Base-by-base conservation (phyloP, 1,284 basidiomycete species). In the Abortiporus biennis region DNA sequence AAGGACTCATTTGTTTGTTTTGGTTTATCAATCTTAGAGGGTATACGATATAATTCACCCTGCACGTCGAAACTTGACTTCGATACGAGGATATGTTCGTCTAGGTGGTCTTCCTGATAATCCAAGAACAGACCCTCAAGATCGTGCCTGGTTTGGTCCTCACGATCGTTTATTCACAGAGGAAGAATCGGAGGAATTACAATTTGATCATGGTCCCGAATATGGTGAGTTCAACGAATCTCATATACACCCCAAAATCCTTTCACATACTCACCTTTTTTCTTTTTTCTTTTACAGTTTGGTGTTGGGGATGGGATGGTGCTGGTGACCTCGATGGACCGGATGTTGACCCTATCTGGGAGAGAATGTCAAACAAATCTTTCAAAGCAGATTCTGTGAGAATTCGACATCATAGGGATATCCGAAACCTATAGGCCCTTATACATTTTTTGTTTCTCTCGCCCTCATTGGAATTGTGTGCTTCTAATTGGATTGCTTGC, bases 301-400 rank as follows among this genome's bases (percentile, higher is more conserved):
- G 92, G 92, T 96, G 92, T 61, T 96, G 93, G 93, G 93, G 93
- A 17, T 97, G 93, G 93, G 93, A 97, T 58, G 93, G 93, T 27
- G 93, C 93, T 2, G 93, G 93, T 35, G 93, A 96, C 59, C 73
- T 97, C 19, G 93, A 95, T 50, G 92, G 91, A 34, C 92, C 91
- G 0, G 91, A 92, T 55, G 90, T 96, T 3, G 93, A 96, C 56
- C 93, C 93, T 5, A 86, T 97, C 48, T 97, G 93, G 93, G 93
- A 96, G 62, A 57, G 63, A 23, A 86, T 87, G 80, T 73, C 87
- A 15, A 79, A 85, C 51, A 78, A 72, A 55, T 78, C 85, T 16
- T 80, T 67, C 40, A 64, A 63, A 11, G 44, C 71, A 1, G 77
- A 82, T 38, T 64, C 85, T 1, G 84, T 96, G 36, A 56, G 65